Evolutionary conservation across 306 rosid genomes (phyloP).

Genomic region (Prinsepia uniflora): DNA sequence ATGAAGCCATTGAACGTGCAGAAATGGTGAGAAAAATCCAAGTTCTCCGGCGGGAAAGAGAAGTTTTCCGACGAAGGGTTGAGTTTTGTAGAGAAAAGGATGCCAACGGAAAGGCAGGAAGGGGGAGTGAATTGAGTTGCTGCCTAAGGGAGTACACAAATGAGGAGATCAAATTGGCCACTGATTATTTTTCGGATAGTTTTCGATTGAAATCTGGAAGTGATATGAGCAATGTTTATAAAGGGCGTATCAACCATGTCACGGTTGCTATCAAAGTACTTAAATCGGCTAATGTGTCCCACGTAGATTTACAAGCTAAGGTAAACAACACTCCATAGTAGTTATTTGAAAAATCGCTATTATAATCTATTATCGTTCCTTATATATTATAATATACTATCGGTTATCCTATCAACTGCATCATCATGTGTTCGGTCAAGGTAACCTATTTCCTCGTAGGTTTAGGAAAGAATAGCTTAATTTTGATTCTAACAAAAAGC

Average conservation of each 20-base stretch:
- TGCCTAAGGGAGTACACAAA: constrained; percentile 48
- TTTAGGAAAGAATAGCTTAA: not conserved
- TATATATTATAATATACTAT: no score
- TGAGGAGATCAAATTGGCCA: constrained; percentile 62
- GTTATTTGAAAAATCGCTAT: no score
- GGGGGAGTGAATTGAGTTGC: constrained; percentile 33
- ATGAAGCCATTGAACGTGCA: constrained; percentile 29
- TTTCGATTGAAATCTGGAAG: constrained; percentile 45
- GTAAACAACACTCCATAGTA: constrained; percentile 25
- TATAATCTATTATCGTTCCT: no score
- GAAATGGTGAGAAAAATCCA: constrained; percentile 55
- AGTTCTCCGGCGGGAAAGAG: constrained; percentile 50
- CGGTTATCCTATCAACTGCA: no score
- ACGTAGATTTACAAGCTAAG: constrained; percentile 49
- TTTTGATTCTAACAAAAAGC: not conserved
- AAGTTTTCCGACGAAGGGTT: constrained; percentile 59
- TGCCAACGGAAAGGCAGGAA: constrained; percentile 43
- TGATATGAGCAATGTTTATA: constrained; percentile 36
- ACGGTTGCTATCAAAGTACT: constrained; percentile 56
- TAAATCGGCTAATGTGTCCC: constrained; percentile 20
- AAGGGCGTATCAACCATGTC: constrained; percentile 55
- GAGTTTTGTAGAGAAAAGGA: constrained; percentile 67
- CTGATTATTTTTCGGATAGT: constrained; percentile 51
- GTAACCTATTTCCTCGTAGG: not conserved
- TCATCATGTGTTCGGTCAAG: no score